Percentiles rank a stretch among this genome's conserved stretches.
phyloP scores from a whole-genome alignment of 768 basidiomycete genomes.

The Hericium rajendrae region DNA sequence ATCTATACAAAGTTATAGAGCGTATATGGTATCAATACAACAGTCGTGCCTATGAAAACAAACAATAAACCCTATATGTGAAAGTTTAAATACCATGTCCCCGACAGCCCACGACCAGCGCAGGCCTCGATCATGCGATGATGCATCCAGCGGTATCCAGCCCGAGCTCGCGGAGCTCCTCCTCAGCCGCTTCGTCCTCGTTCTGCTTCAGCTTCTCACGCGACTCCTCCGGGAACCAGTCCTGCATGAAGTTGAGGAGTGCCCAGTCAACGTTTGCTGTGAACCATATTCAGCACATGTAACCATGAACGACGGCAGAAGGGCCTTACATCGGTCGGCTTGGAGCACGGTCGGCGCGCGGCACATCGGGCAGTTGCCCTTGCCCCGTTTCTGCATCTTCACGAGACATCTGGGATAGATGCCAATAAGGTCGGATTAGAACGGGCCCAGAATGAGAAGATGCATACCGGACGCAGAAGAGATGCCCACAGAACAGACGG shows the following conservation, averaged over 20 bases:
- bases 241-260: constrained; percentile 75
- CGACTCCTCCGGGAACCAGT: constrained; percentile 87
- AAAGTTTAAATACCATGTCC: too few relatives aligned
- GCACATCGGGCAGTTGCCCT: constrained; percentile 77
- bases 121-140: neutral
- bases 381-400: constrained; percentile 81
- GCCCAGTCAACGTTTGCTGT: constrained; percentile 74
- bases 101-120: too few relatives aligned
- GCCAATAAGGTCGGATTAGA: neutral
- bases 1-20: too few relatives aligned
- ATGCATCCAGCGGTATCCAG: constrained; percentile 32
- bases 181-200: constrained; percentile 60
- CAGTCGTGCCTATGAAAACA: too few relatives aligned
- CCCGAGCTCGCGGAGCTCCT: constrained; percentile 60
- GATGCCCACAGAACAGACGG: constrained; percentile 68
- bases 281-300: neutral
- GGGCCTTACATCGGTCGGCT: constrained; percentile 68
- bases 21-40: too few relatives aligned
- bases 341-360: constrained; percentile 64
- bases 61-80: too few relatives aligned
- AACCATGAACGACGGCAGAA: neutral
- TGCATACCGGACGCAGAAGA: constrained; percentile 57
- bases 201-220: constrained; percentile 65
- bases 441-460: neutral
- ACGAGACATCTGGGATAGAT: constrained; percentile 49